Conservation (phyloP, 371 early-diverging fungal species). For the Mucor circinelloides region DNA sequence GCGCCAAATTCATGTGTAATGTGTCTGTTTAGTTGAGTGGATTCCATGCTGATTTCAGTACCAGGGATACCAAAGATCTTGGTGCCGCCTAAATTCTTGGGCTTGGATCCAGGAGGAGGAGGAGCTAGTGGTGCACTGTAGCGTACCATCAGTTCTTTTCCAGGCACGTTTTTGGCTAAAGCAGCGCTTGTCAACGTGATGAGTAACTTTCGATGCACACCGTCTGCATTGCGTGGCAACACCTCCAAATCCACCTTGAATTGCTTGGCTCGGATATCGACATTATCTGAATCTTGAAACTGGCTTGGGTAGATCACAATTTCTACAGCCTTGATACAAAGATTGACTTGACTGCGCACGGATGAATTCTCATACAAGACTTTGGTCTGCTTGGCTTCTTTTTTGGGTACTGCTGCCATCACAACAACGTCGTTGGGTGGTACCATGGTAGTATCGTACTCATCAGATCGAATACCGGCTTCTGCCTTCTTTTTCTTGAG, state of each 20-base stretch:
- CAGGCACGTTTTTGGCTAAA: constrained; percentile 49
- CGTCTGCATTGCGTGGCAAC: constrained; percentile 14
- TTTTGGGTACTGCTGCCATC: not conserved
- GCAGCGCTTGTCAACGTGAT: constrained; percentile 38
- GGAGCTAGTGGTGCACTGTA: constrained; percentile 21
- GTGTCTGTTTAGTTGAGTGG: constrained; percentile 30
- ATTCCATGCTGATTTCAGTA: constrained; percentile 50
- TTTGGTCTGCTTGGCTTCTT: not conserved
- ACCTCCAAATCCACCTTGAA: constrained; percentile 29
- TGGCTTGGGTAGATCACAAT: constrained; percentile 66
- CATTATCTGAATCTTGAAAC: constrained; percentile 76
- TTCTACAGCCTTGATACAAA: constrained; percentile 41
- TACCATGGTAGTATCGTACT: not conserved
- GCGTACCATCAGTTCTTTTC: constrained; percentile 31
- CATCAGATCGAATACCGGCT: constrained; percentile 31
- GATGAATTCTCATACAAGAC: not conserved
- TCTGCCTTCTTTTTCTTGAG: constrained; percentile 61
- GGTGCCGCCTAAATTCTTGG: constrained; percentile 35
- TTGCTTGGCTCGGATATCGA: constrained; percentile 47
- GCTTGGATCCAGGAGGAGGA: constrained; percentile 33
- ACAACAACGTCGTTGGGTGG: not conserved
- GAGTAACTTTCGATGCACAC: constrained; percentile 30
- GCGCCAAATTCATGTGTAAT: constrained; percentile 60
- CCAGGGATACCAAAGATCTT: constrained; percentile 68
- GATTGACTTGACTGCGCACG: constrained; percentile 20